Percentiles rank a stretch among this genome's conserved stretches.
These are phyloP conservation scores for Limonomyces culmigenus DNA, from an alignment of 1,284 basidiomycete genomes.

Conservation along the genomic window DNA sequence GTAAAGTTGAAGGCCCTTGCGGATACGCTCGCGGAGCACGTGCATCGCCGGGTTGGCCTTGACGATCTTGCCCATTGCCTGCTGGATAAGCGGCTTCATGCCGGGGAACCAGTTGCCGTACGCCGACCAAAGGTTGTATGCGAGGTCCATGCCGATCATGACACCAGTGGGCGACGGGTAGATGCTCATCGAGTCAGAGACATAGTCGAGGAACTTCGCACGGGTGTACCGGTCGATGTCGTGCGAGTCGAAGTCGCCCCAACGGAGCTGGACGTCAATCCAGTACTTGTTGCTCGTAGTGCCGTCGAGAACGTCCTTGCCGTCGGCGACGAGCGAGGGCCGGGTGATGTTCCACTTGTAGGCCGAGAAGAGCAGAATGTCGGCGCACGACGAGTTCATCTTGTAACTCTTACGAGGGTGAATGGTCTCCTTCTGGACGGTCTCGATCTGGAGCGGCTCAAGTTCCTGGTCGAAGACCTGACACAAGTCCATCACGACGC, in stretches of 20 bases:
- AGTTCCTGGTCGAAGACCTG: conserved; percentile 99
- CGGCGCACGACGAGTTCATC: conserved; percentile 97
- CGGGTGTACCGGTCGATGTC: conserved; percentile 96
- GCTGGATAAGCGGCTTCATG: conserved; percentile 93
- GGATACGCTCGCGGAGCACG: conserved; percentile 94
- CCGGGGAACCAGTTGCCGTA: conserved; percentile 99
- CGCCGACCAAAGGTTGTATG: conserved; percentile 98
- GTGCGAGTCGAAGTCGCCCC: conserved; percentile 99
- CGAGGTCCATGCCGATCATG: conserved; percentile 96
- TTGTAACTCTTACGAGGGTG: conserved; percentile 99
- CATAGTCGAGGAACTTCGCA: conserved; percentile 95
- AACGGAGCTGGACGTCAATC: conserved; percentile 95
- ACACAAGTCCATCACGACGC: conserved; percentile 96
- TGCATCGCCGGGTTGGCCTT: conserved; percentile 97
- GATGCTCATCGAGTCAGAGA: conserved; percentile 92
- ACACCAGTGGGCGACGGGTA: conserved; percentile 97
- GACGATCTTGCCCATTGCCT: conserved; percentile 99
- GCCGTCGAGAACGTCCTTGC: conserved; percentile 92
- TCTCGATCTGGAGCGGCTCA: conserved; percentile 96
- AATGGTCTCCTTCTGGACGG: conserved; percentile 98
- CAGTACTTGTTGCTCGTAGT: conserved; percentile 98
- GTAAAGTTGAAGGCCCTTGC: conserved; percentile 96
- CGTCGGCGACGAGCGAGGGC: conserved; percentile 90
- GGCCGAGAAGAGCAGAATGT: conserved; percentile 92
- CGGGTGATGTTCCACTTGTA: conserved; percentile 98